Evolutionary conservation across 1,284 basidiomycete species (phyloP).

Genomic region (Leccinum pachyderme): DNA sequence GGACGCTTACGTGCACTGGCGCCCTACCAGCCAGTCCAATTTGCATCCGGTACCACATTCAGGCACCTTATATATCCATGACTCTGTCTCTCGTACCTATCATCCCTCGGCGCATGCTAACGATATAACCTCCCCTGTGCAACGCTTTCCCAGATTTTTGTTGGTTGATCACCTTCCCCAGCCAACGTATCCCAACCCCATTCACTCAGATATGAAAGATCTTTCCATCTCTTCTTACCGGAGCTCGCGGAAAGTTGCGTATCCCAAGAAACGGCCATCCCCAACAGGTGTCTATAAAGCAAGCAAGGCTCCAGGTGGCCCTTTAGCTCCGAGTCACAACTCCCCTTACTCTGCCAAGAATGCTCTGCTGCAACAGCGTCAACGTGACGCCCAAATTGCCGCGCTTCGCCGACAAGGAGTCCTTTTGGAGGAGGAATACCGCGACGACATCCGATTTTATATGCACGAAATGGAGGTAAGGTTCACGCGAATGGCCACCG

Average conservation of each 20-base stretch:
- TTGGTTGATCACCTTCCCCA: slow-evolving; percentile 43
- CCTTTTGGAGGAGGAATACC: slow-evolving; percentile 89
- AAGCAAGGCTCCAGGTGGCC: slow-evolving; percentile 51
- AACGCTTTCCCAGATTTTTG: slow-evolving; percentile 38
- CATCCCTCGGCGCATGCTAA: slow-evolving; percentile 18
- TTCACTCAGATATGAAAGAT: slow-evolving; percentile 68
- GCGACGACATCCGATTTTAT: slow-evolving; percentile 87
- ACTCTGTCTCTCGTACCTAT: slow-evolving; percentile 7
- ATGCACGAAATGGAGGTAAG: slow-evolving; percentile 98
- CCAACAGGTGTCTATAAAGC: slow-evolving; percentile 71
- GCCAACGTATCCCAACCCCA: slow-evolving; percentile 30
- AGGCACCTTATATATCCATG: slow-evolving; percentile 15
- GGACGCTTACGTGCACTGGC: not conserved
- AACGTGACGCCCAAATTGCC: slow-evolving; percentile 63
- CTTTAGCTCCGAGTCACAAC: slow-evolving; percentile 49
- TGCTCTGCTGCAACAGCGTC: slow-evolving; percentile 58
- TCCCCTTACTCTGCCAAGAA: slow-evolving; percentile 64
- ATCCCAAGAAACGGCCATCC: slow-evolving; percentile 80
- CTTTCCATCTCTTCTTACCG: slow-evolving; percentile 54
- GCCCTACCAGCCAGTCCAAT: not conserved
- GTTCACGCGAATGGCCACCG: slow-evolving; percentile 16
- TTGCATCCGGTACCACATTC: not conserved
- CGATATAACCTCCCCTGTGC: slow-evolving; percentile 9
- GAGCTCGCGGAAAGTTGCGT: slow-evolving; percentile 60
- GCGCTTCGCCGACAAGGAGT: slow-evolving; percentile 69